Percentiles rank a stretch among this genome's conserved stretches.
phyloP scores from a whole-genome alignment of 2,329 filamentous ascomycete genomes.

The Aspergillus fructus region DNA sequence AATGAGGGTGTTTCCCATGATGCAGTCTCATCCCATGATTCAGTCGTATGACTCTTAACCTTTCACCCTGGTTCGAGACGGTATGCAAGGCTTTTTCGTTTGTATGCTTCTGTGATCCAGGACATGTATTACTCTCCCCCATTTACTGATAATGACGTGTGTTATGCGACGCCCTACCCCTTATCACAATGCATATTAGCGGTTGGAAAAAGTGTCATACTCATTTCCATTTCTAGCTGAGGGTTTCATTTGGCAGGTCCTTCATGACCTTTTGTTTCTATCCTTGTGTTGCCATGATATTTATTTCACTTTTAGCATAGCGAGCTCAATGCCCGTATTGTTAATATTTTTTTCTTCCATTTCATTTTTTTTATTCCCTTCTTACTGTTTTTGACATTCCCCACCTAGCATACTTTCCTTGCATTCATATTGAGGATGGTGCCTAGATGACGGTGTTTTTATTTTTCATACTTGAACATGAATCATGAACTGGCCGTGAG shows the following conservation, averaged over 20 bases:
- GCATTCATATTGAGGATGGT: slow-evolving; percentile 4
- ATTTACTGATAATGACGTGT: slow-evolving; percentile 41
- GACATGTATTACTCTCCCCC: slow-evolving; percentile 38
- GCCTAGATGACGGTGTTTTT: background rate
- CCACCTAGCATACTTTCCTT: slow-evolving; percentile 5
- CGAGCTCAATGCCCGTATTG: slow-evolving; percentile 33
- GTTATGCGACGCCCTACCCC: slow-evolving; percentile 36
- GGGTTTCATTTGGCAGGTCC: slow-evolving; percentile 20
- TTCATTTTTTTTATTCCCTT: background rate
- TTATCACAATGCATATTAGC: slow-evolving; percentile 43
- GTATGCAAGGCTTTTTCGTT: slow-evolving; percentile 15
- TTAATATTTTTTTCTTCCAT: slow-evolving; percentile 15
- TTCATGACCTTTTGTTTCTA: slow-evolving; percentile 24
- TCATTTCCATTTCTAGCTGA: slow-evolving; percentile 27
- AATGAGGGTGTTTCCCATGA: slow-evolving; percentile 10
- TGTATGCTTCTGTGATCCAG: slow-evolving; percentile 23
- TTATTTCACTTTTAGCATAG: slow-evolving; percentile 34
- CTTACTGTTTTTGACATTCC: slow-evolving; percentile 1
- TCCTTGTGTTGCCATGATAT: slow-evolving; percentile 24
- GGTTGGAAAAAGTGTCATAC: slow-evolving; percentile 42
- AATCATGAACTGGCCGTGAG: background rate
- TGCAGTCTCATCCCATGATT: slow-evolving; percentile 8
- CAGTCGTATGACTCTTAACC: slow-evolving; percentile 20
- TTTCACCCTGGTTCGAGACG: slow-evolving; percentile 23
- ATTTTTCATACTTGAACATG: background rate